Conservation (phyloP, 805 yeast species). For the Cyberlindnera meyerae region DNA sequence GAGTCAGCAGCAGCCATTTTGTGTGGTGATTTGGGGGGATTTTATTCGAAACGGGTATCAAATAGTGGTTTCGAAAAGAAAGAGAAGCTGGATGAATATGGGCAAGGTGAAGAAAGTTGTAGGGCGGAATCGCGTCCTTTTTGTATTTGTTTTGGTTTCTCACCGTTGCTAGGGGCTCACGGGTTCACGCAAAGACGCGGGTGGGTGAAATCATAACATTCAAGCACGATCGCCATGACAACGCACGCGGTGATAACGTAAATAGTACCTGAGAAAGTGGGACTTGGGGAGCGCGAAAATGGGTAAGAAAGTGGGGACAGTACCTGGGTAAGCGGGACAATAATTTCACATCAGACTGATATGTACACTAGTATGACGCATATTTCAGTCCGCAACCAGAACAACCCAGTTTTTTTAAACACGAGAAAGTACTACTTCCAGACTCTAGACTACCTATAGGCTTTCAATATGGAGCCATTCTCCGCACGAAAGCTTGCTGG, state of each 20-base stretch:
- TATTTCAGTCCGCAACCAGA: no score
- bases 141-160: conserved; percentile 15
- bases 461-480: no score
- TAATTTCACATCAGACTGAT: no score
- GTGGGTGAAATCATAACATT: conserved; percentile 8
- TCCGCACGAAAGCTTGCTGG: no score
- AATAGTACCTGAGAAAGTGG: no score
- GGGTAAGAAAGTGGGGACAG: no score
- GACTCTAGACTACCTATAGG: no score
- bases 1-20: conserved; percentile 23
- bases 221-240: conserved; percentile 8
- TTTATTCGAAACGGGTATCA: neutral
- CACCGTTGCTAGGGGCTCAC: conserved; percentile 4
- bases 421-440: no score
- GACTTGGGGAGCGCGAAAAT: no score
- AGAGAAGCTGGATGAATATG: neutral
- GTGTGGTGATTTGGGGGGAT: neutral
- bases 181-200: neutral
- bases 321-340: no score
- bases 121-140: conserved; percentile 11
- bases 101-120: neutral
- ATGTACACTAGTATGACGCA: no score
- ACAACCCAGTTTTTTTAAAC: no score
- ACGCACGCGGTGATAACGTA: neutral
- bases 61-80: neutral